Base-by-base conservation (phyloP, 192 early-diverging fungal genomes). In the Spizellomyces punctatus region DNA sequence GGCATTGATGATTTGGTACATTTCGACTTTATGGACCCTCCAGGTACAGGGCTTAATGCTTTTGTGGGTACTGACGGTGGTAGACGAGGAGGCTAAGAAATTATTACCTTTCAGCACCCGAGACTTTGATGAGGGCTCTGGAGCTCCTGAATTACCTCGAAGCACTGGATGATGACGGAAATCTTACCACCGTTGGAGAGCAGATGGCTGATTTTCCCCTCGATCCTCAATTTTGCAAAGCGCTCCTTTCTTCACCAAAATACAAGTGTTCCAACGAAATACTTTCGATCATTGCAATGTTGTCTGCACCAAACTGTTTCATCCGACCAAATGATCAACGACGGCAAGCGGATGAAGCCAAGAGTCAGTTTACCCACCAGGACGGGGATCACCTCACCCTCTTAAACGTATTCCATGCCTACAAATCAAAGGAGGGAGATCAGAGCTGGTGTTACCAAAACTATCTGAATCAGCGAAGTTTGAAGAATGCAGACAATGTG, bases 11-110 rank as follows among this genome's bases (percentile, higher is more conserved):
- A 98, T 78, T 81, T 99, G 47, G 96, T 98, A 5, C 95, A 99
- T 72, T 96, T 99, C 79, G 98, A 99, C 81, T 97, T 98, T 58
- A 98, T 99, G 95, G 98, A 99, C 69, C 94, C 98, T 16, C 96
- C 96, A 68, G 81, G 83, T 85, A 58, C 19, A 74, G 64, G 5
- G 42, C 45, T 5, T 36, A 36, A 36, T 36, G 27, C 27, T 36
- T 36, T 2, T 36, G 3, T 36, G 3, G 27, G 27, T 36, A 36
- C 27, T 12, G 5, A 0, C 52, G 16, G 0, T 55, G 52, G 0
- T 36, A 36, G 27, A 36, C 27, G 27, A 36, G 3, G 27, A 36
- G 27, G 27, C 27, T 36, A 36, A 36, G 27, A 36, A 36, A 3
- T 2, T 36, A 36, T 36, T 36, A 36, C 27, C 10, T 42, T 62